Conservation (phyloP, 192 early-diverging fungal genomes). For the Coemansia sp. region DNA sequence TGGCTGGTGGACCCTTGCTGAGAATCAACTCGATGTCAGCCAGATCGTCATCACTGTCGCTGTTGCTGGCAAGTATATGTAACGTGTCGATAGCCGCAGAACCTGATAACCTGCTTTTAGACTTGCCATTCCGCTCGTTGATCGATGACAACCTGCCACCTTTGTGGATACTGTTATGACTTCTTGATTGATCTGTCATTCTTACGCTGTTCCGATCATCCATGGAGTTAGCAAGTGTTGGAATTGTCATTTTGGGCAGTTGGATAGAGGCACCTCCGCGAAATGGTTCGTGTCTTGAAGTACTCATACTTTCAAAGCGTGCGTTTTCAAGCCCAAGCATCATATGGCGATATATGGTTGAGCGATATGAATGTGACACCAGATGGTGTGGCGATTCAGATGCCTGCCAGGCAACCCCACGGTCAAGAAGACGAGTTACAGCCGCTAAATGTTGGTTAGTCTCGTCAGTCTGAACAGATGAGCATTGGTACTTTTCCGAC, state of each 20-base stretch:
- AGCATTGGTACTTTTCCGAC: conserved; percentile 33
- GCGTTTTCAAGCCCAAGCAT: conserved; percentile 45
- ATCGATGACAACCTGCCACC: neutral
- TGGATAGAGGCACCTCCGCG: neutral
- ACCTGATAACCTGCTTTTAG: neutral
- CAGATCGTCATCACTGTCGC: conserved; percentile 8
- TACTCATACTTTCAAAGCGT: conserved; percentile 17
- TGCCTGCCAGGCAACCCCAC: conserved; percentile 45
- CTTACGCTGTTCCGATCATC: neutral
- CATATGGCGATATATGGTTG: conserved; percentile 26
- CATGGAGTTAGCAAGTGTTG: neutral
- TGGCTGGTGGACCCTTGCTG: neutral
- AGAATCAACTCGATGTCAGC: conserved; percentile 4
- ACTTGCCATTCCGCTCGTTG: neutral
- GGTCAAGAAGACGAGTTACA: conserved; percentile 27
- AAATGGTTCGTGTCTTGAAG: neutral
- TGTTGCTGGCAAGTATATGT: neutral
- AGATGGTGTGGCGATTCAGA: conserved; percentile 21
- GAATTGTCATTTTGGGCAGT: neutral
- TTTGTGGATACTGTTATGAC: neutral
- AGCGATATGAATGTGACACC: conserved; percentile 28
- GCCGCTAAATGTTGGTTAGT: neutral
- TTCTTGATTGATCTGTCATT: neutral
- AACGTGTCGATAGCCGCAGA: neutral
- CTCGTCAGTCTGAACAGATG: neutral